Percentiles rank a stretch among this genome's conserved stretches.
Evolutionary conservation across 2,329 filamentous ascomycete genomes (phyloP).

Genomic region (Fusarium austroafricanum): DNA sequence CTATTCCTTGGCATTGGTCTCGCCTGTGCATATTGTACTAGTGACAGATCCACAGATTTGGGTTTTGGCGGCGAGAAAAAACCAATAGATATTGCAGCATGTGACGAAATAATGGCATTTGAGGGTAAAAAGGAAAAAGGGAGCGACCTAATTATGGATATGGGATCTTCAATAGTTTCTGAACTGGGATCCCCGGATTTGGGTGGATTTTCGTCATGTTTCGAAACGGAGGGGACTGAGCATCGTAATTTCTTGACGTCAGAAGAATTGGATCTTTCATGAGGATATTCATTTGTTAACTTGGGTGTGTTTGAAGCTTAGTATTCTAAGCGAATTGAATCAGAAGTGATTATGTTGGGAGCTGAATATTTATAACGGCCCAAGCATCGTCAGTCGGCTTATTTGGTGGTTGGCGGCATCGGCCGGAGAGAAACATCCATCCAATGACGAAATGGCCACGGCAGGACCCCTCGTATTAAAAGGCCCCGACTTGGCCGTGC

Average conservation of each 20-base stretch:
- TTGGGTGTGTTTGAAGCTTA: background rate
- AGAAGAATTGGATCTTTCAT: constrained; percentile 23
- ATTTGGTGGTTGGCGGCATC: constrained; percentile 16
- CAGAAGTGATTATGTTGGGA: too few relatives aligned
- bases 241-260: constrained; percentile 40
- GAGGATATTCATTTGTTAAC: constrained; percentile 25
- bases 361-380: background rate
- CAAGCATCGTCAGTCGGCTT: constrained; percentile 9
- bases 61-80: constrained; percentile 30
- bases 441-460: constrained; percentile 31
- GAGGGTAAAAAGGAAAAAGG: background rate
- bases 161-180: constrained; percentile 15
- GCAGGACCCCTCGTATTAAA: constrained; percentile 38
- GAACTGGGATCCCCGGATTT: constrained; percentile 19
- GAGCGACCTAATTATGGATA: constrained; percentile 15
- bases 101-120: constrained; percentile 32
- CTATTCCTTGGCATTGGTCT: constrained; percentile 37
- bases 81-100: constrained; percentile 23
- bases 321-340: background rate
- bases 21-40: constrained; percentile 17
- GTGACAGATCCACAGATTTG: constrained; percentile 41
- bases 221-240: constrained; percentile 20
- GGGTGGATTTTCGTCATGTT: constrained; percentile 21
- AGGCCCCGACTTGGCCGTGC: constrained; percentile 28
- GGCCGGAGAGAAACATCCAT: constrained; percentile 17